These are phyloP conservation scores for Phaeosphaeriaceae sp. DNA, from an alignment of 2,329 filamentous ascomycete genomes.

Conservation along the genomic window DNA sequence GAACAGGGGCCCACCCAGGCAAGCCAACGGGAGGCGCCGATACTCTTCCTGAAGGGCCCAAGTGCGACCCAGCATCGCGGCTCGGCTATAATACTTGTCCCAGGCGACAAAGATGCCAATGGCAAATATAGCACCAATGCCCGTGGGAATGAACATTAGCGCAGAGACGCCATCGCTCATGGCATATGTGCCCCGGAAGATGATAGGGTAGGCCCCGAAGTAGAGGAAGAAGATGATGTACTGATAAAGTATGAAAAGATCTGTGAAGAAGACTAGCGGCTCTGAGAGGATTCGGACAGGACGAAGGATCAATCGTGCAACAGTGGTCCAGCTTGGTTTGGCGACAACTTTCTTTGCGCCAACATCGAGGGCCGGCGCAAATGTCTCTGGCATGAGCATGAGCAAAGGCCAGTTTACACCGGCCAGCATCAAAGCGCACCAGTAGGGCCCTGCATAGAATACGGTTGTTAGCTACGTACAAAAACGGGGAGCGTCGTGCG, in stretches of 20 bases:
- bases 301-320: neutral
- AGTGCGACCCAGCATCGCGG: neutral
- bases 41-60: constrained; percentile 1
- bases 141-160: constrained; percentile 1
- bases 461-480: no score
- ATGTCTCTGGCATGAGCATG: constrained; percentile 1
- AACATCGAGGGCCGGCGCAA: neutral
- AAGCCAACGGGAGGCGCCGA: neutral
- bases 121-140: neutral
- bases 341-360: neutral
- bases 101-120: neutral
- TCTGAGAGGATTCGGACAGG: neutral
- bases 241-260: constrained; percentile 1
- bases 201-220: neutral
- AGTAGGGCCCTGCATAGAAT: neutral
- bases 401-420: neutral
- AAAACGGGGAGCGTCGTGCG: no score
- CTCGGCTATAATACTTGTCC: neutral
- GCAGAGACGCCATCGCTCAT: neutral
- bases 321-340: neutral
- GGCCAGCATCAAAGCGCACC: neutral
- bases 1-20: neutral
- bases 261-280: neutral
- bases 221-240: constrained; percentile 2
- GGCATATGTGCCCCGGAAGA: neutral